Base-by-base conservation (phyloP, 139 green algal species). In the Volvox reticuliferus region DNA sequence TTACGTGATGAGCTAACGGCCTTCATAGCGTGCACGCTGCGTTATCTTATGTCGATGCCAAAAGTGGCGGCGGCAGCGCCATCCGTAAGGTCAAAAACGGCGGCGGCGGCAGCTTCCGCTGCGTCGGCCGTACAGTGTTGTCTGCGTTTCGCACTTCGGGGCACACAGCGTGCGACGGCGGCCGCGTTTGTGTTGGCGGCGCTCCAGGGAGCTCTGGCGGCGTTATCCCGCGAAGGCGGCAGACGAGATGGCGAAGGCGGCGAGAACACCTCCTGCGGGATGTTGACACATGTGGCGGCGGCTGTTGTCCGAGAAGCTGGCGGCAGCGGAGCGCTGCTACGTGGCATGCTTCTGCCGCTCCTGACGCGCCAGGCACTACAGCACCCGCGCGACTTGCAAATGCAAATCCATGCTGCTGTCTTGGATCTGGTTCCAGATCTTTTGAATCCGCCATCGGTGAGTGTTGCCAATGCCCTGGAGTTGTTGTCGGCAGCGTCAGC, bases 311-410 rank as follows among this genome's bases (percentile, higher is more conserved):
- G 22, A 12, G 62, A 17, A 22, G 65, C 37, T 14, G 82, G 62
- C 33, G 65, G 82, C 21, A 24, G 3, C 12, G 33, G 63, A 33
- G 82, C 30, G 71, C n/a, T 83, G 71, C 50, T 90, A 28, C 86
- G 86, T 12, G 50, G 86, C 12, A 6, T n/a, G n/a, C 71, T 90
- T 21, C 44, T 90, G 86, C 86, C 86, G 86, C 73, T 90, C 65
- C 71, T 90, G 71, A 61, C 37, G 1, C 71, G 86, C 0, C 50
- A 75, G 50, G 73, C 86, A 55, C 86, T 90, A 55, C 86, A 90
- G 86, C 71, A 90, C 30, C 86, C 86, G 12, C 71, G 50, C 1
- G 86, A 90, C 50, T 19, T 81, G 50, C 71, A 83, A 32, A 30
- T n/a, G 9, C 19, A 76, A n/a, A 76, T 90, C 71, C 86, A 83